Evolutionary conservation across 1,284 basidiomycete species (phyloP).

Genomic region (Vanrija sp.): DNA sequence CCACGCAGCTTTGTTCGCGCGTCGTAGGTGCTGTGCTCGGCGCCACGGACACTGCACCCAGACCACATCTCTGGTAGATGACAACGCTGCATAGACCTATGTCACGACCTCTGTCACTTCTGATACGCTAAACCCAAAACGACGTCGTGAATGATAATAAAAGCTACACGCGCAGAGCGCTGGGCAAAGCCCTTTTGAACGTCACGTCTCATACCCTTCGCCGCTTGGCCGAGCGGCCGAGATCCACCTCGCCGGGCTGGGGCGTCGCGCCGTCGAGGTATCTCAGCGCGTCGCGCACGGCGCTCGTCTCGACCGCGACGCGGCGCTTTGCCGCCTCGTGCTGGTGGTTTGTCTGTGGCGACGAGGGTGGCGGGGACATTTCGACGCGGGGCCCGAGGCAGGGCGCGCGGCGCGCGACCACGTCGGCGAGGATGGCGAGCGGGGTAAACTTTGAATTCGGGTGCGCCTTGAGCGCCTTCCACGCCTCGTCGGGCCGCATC

Average conservation of each 20-base stretch:
- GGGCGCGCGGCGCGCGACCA: conserved; percentile 74
- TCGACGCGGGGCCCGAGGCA: conserved; percentile 69
- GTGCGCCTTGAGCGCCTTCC: conserved; percentile 80
- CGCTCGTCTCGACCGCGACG: conserved; percentile 69
- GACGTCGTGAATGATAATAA: too few relatives aligned
- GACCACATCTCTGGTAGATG: too few relatives aligned
- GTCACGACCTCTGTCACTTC: too few relatives aligned
- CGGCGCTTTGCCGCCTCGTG: conserved; percentile 54
- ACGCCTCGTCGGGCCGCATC: conserved; percentile 76
- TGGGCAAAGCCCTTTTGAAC: too few relatives aligned
- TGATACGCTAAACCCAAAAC: too few relatives aligned
- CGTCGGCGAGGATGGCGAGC: conserved; percentile 74
- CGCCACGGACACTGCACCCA: too few relatives aligned
- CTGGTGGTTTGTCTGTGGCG: conserved; percentile 11
- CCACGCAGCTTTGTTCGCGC: not conserved
- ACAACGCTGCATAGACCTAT: too few relatives aligned
- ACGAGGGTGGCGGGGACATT: conserved; percentile 52
- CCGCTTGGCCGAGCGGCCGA: too few relatives aligned
- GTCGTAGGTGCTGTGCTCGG: not conserved
- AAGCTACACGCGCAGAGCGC: too few relatives aligned
- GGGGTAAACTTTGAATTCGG: conserved; percentile 80
- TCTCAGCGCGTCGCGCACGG: conserved; percentile 70
- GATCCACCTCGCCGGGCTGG: too few relatives aligned
- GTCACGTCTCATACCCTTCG: too few relatives aligned
- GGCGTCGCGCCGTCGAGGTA: conserved; percentile 57